Evolutionary conservation across 129 eudicot species (phyloP).

Genomic region (Oenanthe sinensis): DNA sequence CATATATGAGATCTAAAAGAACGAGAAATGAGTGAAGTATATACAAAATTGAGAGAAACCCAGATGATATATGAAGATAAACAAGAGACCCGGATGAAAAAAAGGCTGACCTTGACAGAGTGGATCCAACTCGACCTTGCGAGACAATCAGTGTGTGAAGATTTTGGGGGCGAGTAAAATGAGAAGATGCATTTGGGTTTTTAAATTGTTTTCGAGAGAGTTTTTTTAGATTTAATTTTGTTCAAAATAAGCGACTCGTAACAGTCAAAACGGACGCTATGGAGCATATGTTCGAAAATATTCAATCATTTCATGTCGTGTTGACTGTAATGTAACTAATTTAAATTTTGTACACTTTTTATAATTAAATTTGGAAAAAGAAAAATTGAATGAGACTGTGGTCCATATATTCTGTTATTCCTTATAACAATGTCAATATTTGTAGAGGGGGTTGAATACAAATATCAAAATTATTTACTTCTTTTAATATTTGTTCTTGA

Average conservation of each 20-base stretch:
- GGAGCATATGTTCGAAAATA: not conserved
- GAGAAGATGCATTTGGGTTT: not conserved
- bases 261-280: not conserved
- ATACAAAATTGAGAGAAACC: not conserved
- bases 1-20: not conserved
- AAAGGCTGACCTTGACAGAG: slow-evolving; percentile 1
- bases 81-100: not conserved
- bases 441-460: too few species aligned
- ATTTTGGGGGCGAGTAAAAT: not conserved
- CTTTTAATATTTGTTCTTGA: too few species aligned
- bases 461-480: too few species aligned
- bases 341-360: too few species aligned
- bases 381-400: too few species aligned
- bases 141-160: not conserved
- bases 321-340: not conserved
- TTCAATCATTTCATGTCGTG: not conserved
- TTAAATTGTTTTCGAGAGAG: not conserved
- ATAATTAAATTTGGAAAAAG: too few species aligned
- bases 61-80: not conserved
- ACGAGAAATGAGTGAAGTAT: not conserved
- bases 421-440: too few species aligned
- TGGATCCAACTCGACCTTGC: slow-evolving; percentile 7
- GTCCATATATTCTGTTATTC: too few species aligned
- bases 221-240: not conserved
- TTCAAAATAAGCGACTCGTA: not conserved